phyloP scores from a whole-genome alignment of 306 rosid species.

The Trichosanthes truncata region DNA sequence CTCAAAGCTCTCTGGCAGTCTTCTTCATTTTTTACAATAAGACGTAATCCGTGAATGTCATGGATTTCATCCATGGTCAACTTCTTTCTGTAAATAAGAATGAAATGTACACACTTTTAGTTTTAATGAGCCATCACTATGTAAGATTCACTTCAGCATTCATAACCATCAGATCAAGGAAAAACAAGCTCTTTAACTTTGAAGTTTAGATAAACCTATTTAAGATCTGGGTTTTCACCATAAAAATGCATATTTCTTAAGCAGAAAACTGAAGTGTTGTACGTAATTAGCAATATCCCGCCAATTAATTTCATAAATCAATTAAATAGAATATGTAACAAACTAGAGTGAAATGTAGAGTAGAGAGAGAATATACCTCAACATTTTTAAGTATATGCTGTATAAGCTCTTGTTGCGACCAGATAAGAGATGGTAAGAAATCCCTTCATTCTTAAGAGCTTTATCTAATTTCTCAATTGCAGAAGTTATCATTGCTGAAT shows the following conservation, averaged over 20 bases:
- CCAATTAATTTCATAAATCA: slow-evolving; percentile 50
- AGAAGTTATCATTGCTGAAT: slow-evolving; percentile 66
- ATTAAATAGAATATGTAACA: background rate
- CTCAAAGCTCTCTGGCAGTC: slow-evolving; percentile 73
- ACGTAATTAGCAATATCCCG: slow-evolving; percentile 49
- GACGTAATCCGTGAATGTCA: slow-evolving; percentile 85
- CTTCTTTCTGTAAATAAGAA: slow-evolving; percentile 54
- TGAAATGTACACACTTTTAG: background rate
- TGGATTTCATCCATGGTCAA: slow-evolving; percentile 72
- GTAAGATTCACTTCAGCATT: background rate
- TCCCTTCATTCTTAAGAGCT: slow-evolving; percentile 54
- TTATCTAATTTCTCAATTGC: slow-evolving; percentile 51
- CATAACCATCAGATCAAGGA: background rate
- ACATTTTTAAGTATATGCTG: slow-evolving; percentile 78
- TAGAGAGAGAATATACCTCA: slow-evolving; percentile 38
- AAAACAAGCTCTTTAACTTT: background rate
- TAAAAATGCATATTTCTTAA: background rate
- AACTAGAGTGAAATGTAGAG: background rate
- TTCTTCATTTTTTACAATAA: slow-evolving; percentile 79
- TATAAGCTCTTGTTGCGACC: slow-evolving; percentile 95
- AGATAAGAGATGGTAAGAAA: slow-evolving; percentile 65
- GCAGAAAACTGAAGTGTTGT: background rate
- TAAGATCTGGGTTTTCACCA: background rate
- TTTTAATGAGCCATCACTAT: background rate
- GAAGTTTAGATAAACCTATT: background rate